Base-by-base conservation (phyloP, 2,329 filamentous ascomycete genomes). In the Gnomoniopsis smithogilvyi region DNA sequence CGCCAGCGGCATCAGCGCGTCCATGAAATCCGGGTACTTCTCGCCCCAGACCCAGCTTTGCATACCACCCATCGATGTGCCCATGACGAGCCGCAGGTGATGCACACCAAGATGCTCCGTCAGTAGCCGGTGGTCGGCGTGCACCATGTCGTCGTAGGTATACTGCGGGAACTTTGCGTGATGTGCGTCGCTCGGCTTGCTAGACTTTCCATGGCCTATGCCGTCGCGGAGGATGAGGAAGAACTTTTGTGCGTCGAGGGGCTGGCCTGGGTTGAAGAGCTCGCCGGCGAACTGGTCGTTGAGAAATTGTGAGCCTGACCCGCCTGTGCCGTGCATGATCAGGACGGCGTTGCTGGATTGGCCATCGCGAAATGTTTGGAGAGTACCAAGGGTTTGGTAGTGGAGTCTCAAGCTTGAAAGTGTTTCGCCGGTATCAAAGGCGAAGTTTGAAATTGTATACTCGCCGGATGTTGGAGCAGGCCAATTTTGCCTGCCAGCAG, bases 181-280 rank as follows among this genome's bases (percentile, higher is more conserved):
- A 4, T 15, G 19, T 6, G 38, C 36, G 48, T 59, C 61, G 62
- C 65, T 67, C 3, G 66, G 66, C 61, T 68, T 68, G 62, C 66
- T 68, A 17, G 67, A 67, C 15, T 59, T 55, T 26, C 66, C 67
- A 54, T 67, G 67, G 26, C 66, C 67, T 49, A 67, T 66, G 45
- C 64, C 66, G 56, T 68, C 67, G n/a, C 65, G 66, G 6, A 68
- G 34, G 41, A 69, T 60, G 55, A 68, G 59, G 60, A 66, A 68
- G 59, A 66, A 64, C 22, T 54, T 56, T 8, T 38, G 49, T 12
- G 64, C 62, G 47, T 66, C 65, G 19, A 69, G 66, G 19, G 51
- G 62, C 53, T 69, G 67, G 4, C 66, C 64, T 1, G 54, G 47
- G 34, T 61, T 60, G 62, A 67, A 69, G 21, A 70, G 64, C 57